A percentile compares a stretch with the other conserved stretches of the same genome.
Evolutionary conservation across 352 stramenopile species (phyloP).

Genomic region (Globisporangium megalacanthum): DNA sequence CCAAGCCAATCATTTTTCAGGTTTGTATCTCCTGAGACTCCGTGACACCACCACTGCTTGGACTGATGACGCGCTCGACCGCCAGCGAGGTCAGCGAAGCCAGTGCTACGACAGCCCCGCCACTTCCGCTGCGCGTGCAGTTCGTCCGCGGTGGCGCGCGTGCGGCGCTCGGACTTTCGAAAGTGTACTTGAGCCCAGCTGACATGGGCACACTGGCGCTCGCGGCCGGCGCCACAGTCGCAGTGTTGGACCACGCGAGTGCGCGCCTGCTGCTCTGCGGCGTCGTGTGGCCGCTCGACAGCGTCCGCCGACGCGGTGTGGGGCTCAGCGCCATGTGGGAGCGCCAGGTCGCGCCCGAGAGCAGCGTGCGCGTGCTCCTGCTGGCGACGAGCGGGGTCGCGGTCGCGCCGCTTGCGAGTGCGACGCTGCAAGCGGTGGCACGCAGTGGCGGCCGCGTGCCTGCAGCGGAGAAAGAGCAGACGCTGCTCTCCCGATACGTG

Average conservation of each 20-base stretch:
- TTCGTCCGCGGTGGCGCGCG: constrained; percentile 54
- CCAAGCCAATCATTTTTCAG: no score
- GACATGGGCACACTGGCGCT: constrained; percentile 42
- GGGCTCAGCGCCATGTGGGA: constrained; percentile 76
- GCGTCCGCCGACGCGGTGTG: constrained; percentile 54
- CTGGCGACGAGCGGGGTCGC: constrained; percentile 5
- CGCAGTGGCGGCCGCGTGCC: constrained; percentile 29
- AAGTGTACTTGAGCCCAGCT: constrained; percentile 58
- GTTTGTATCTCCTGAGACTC: no score
- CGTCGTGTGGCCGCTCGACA: constrained; percentile 67
- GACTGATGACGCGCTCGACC: no score
- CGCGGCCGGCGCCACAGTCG: constrained; percentile 33
- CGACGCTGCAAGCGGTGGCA: constrained; percentile 36
- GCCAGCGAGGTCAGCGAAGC: no score
- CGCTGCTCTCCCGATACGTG: constrained; percentile 52
- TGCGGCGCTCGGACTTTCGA: constrained; percentile 50
- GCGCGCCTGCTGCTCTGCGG: constrained; percentile 45
- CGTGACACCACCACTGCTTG: no score
- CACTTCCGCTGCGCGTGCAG: constrained; percentile 27
- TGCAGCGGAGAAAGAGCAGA: constrained; percentile 36
- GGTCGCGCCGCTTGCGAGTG: constrained; percentile 13
- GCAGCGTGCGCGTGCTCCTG: constrained; percentile 22
- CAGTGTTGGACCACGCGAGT: constrained; percentile 12
- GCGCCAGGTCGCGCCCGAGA: constrained; percentile 21
- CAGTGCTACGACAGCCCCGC: background rate